phyloP scores from a whole-genome alignment of 768 basidiomycete species.

The Suillus subalutaceus region DNA sequence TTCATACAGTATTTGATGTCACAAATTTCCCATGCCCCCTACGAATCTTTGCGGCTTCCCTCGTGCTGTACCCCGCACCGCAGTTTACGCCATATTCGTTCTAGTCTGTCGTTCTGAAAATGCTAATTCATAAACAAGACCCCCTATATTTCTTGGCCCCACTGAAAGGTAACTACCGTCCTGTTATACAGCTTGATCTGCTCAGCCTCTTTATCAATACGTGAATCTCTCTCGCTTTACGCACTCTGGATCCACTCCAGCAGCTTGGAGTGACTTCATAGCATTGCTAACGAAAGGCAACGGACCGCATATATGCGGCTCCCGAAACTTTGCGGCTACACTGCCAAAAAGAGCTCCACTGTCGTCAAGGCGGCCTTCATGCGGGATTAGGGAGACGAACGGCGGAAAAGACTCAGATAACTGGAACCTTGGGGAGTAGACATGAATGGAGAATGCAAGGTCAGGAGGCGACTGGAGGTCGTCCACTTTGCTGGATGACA shows the following conservation, averaged over 20 bases:
- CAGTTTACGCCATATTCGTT: no score
- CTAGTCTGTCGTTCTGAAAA: not conserved
- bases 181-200: not conserved
- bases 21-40: no score
- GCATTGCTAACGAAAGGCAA: slow-evolving; percentile 26
- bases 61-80: no score
- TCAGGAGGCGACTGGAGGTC: slow-evolving; percentile 5
- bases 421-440: slow-evolving; percentile 17
- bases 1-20: no score
- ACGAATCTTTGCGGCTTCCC: no score
- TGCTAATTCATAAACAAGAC: not conserved
- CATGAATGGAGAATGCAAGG: slow-evolving; percentile 20
- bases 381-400: slow-evolving; percentile 16
- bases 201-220: slow-evolving; percentile 14
- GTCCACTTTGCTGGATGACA: not conserved
- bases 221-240: slow-evolving; percentile 29
- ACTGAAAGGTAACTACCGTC: not conserved
- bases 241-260: slow-evolving; percentile 26
- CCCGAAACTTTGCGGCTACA: slow-evolving; percentile 20
- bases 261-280: slow-evolving; percentile 24
- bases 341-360: slow-evolving; percentile 21
- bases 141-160: not conserved
- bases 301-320: slow-evolving; percentile 27
- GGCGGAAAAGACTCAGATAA: slow-evolving; percentile 13
- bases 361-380: slow-evolving; percentile 24